phyloP scores from a whole-genome alignment of 2,329 filamentous ascomycete species.

The Zymoseptoria brevis region DNA sequence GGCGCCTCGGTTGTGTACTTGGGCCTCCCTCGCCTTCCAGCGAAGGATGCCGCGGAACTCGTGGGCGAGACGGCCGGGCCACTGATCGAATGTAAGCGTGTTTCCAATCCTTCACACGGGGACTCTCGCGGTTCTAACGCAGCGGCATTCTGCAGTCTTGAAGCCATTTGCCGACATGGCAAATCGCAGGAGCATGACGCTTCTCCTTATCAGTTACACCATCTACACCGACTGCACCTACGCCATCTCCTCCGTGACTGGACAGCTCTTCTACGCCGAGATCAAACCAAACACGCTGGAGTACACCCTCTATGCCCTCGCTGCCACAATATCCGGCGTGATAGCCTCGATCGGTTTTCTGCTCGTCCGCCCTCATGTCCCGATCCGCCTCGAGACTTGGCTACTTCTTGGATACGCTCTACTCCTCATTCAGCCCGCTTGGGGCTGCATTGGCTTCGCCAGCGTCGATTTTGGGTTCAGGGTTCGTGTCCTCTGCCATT shows the following conservation, averaged over 20 bases:
- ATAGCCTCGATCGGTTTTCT: conserved; percentile 2
- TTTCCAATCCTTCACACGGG: no score
- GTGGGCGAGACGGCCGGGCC: no score
- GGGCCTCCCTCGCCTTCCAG: conserved; percentile 2
- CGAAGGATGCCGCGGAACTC: no score
- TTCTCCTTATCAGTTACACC: conserved; percentile 6
- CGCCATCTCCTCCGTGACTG: conserved; percentile 5
- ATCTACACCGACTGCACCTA: conserved; percentile 7
- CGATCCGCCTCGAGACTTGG: conserved; percentile 4
- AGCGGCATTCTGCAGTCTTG: conserved; percentile 1
- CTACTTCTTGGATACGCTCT: conserved; percentile 2
- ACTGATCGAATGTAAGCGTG: conserved; percentile 1
- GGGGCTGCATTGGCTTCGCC: conserved; percentile 6
- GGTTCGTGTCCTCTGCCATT: not conserved
- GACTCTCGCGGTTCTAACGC: not conserved
- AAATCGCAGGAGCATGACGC: conserved; percentile 7
- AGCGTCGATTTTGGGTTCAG: conserved; percentile 5
- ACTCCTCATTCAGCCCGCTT: not conserved
- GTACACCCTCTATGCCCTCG: conserved; percentile 6
- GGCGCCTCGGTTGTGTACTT: conserved; percentile 2
- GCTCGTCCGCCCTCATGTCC: conserved; percentile 1
- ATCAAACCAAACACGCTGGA: conserved; percentile 5
- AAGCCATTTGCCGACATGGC: conserved; percentile 4
- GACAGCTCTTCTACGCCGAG: conserved; percentile 6
- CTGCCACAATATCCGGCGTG: conserved; percentile 4